Evolutionary conservation across 495 filamentous ascomycete species (phyloP).

Genomic region (Aspergillus sclerotioniger): DNA sequence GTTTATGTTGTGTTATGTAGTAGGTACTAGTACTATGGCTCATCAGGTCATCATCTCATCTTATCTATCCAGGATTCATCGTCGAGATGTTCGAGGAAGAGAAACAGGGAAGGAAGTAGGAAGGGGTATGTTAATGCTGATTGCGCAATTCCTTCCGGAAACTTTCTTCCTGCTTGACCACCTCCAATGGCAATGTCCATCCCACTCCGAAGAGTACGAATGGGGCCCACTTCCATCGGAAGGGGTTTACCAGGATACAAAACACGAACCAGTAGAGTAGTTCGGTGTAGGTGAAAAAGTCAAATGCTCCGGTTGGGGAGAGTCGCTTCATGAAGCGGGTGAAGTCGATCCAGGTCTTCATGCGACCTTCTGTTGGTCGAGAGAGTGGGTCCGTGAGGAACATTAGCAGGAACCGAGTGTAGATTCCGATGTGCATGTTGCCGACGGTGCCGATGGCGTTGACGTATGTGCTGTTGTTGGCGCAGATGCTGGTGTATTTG

Average conservation of each 20-base stretch:
- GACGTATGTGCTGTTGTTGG: conserved; percentile 82
- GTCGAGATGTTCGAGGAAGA: no score
- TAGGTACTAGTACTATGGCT: no score
- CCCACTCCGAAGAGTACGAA: conserved; percentile 81
- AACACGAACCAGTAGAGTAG: conserved; percentile 84
- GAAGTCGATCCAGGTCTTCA: conserved; percentile 86
- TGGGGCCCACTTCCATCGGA: conserved; percentile 70
- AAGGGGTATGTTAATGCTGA: conserved; percentile 17
- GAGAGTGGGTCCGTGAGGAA: conserved; percentile 78
- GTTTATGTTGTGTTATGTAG: background rate
- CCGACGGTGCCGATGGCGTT: conserved; percentile 77
- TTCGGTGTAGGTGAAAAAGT: conserved; percentile 87
- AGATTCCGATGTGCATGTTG: conserved; percentile 88
- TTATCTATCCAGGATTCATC: background rate
- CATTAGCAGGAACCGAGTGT: conserved; percentile 81
- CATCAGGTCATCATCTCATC: background rate
- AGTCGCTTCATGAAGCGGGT: conserved; percentile 68
- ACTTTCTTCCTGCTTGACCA: conserved; percentile 63
- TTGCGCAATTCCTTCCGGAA: conserved; percentile 34
- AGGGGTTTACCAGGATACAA: conserved; percentile 74
- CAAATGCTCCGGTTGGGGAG: conserved; percentile 70
- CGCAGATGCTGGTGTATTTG: conserved; percentile 59
- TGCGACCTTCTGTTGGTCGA: conserved; percentile 65
- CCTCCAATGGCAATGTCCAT: conserved; percentile 57
- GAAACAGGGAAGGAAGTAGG: no score